Conservation (phyloP, 1,139 yeast genomes). For the Diutina ranongensis region DNA sequence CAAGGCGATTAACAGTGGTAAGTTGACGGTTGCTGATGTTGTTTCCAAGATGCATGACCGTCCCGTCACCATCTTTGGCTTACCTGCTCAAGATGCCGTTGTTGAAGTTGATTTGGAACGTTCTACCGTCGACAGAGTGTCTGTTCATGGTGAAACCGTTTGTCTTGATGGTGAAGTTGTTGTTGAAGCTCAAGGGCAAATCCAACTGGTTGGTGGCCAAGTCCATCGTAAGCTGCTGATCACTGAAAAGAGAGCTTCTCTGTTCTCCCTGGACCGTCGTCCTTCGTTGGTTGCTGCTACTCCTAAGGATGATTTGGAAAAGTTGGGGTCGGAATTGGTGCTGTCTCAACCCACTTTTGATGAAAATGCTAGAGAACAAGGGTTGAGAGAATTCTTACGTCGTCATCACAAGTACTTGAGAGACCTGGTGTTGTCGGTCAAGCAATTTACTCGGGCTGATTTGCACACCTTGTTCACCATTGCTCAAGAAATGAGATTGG, state of each 20-base stretch:
- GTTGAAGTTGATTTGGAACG: conserved; percentile 83
- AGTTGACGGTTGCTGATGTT: conserved; percentile 63
- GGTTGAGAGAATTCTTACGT: conserved; percentile 66
- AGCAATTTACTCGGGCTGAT: conserved; percentile 76
- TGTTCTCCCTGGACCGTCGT: conserved; percentile 31
- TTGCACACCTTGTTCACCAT: conserved; percentile 88
- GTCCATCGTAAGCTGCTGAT: conserved; percentile 32
- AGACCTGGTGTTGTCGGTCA: conserved; percentile 78
- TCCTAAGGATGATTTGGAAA: conserved; percentile 31
- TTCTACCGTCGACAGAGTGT: conserved; percentile 69
- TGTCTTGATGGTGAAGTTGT: conserved; percentile 69
- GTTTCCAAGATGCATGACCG: conserved; percentile 65
- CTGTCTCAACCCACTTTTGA: conserved; percentile 58
- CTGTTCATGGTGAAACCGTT: conserved; percentile 65
- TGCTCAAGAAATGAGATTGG: conserved; percentile 96
- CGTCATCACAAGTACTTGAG: conserved; percentile 80
- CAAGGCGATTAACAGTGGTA: conserved; percentile 67
- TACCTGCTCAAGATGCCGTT: conserved; percentile 68
- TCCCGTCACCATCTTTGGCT: conserved; percentile 72
- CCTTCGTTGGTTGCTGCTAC: conserved; percentile 31
- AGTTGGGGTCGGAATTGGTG: conserved; percentile 59
- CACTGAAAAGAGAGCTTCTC: conserved; percentile 31
- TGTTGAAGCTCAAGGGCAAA: conserved; percentile 17
- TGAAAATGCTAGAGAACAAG: conserved; percentile 58
- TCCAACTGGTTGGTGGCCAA: conserved; percentile 16